Evolutionary conservation across 176 grass and related monocot species (phyloP), one percentile per base, ranked within the genome.

Genomic region (Musa troglodytarum): DNA sequence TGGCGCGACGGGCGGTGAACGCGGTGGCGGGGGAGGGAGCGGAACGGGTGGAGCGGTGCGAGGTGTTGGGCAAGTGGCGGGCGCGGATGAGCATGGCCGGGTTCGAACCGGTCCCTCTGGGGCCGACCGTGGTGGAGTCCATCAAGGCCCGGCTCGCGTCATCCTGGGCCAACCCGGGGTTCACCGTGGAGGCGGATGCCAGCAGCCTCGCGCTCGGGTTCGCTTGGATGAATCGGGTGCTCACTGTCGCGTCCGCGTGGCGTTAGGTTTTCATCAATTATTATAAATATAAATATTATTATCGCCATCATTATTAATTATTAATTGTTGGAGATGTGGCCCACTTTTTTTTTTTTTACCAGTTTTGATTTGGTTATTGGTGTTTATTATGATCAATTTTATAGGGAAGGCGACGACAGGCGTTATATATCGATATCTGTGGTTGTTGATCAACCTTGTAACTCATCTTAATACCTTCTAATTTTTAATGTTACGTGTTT

Each of bases 191-290:
- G 10, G 63, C 14, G 10, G 63, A 65, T 9, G 1, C 23, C 63
- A 24, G 10, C 1, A 50, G 63, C 11, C 23, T 11, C 23, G 63
- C 82, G 52, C 81, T 96, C 43, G 85, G 89, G 24, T 28, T 65
- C 23, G 23, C 10, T 13, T 65, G 63, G 63, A 65, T 9, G 63
- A 23, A 23, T 26, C 63, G 22, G 63, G 23, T 65, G 63, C 23
- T 65, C 23, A 65, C 63, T 2, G 22, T 26, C 63, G 10, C 24
- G 7, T 65, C 63, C 0, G 22, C 63, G 3, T 65, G 24, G 63
- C 22, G 63, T 28, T 65, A 65, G 12, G 63, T 43, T 43, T 43
- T 43, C 34, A 43, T 43, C 34, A 43, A 43, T 6, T 43, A 43
- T 43, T 43, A 6, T 43, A 43, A 43, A 5, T 43, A 43, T 43